Base-by-base conservation (phyloP, 2,329 filamentous ascomycete genomes). In the Epichloe glyceriae region DNA sequence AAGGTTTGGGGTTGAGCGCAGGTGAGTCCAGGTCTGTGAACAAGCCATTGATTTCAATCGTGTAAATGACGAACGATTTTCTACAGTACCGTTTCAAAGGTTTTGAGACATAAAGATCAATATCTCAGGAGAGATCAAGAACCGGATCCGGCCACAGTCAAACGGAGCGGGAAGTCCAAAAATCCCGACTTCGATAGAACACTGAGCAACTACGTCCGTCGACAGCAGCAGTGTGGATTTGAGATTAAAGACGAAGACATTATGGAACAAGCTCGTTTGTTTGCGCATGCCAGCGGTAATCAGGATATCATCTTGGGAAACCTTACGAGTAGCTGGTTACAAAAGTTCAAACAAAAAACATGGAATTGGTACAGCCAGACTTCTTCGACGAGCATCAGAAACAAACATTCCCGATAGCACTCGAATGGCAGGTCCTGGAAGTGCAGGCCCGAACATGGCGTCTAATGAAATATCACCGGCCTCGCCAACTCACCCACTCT, bases 321-420 rank as follows among this genome's bases (percentile, higher is more conserved):
- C 46, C 78, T 88, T 56, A 93, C 80, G 57, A 73, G 80, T 33
- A 82, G 75, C 57, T 96, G 91, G 90, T 75, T 97, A 35, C 88
- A 95, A 62, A 94, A 93, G 64, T 97, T 97, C 73, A 95, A 96
- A 72, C 81, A 88, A 63, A 95, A 95, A 91, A 70, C 85, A 95
- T 64, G 82, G 69, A 33, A 70, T 80, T 50, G 71, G 67, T 15
- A 70, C 69, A 15, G 72, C 68, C 15, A 74, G 70, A 53, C 61
- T 80, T 38, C 71, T 73, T 54, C 71, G 80, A 43, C 70, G 80
- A 50, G 79, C 79, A 6, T 83, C 79, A 3, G 80, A 83, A 63
- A 77, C 82, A 38, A 89, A 87, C 62, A 85, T 90, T 50, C 78
- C 82, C 0, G 84, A 87, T 59, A 79, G 75, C 52, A 77, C 76